Base-by-base conservation (phyloP, 108 stramenopile genomes). In the Pseudonitzschia multistriata region DNA sequence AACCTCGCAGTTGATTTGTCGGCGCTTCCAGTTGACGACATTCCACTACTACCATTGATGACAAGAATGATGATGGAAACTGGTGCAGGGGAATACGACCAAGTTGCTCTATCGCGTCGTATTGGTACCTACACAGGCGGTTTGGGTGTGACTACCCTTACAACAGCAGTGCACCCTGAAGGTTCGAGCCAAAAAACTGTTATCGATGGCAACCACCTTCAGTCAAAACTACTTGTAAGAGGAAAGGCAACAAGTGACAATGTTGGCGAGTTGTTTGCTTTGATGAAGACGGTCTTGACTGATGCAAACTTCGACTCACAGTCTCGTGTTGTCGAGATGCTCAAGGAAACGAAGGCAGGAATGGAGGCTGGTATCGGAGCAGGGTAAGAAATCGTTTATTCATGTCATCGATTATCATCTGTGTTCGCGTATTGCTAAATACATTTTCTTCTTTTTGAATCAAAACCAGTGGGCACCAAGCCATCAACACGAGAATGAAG, bases 41-140 rank as follows among this genome's bases (percentile, higher is more conserved):
- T 89, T 30, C 80, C 96, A 17, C 80, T 96, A 63, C 82, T 98
- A 36, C 92, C 95, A 27, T 70, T 98, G 27, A 93, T 97, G 68
- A 84, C 94, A 28, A 72, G 89, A 14, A 79, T 96, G 49, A 83
- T 97, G 82, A 89, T 81, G 81, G 96, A 97, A 77, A 91, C 93
- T 34, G 98, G 98, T 22, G 94, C 96, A 22, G 92, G 92, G 8
- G 84, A 85, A 27, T 85, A 84, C 49, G 95, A 97, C 72, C 83
- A 83, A 60, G 94, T 96, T 21, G 89, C 80, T n/a, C 76, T 95
- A 15, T 87, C 86, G 15, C 81, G 88, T 11, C 70, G 77, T 30
- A 94, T 96, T 72, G 93, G 93, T 22, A 94, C 85, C 45, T 80
- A 94, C 82, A 96, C 96, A 15, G 96, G 96, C 11, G 96, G 96